These are phyloP conservation scores for Solanum paucissectum DNA, from an alignment of 257 asterid species.

Conservation along the genomic window DNA sequence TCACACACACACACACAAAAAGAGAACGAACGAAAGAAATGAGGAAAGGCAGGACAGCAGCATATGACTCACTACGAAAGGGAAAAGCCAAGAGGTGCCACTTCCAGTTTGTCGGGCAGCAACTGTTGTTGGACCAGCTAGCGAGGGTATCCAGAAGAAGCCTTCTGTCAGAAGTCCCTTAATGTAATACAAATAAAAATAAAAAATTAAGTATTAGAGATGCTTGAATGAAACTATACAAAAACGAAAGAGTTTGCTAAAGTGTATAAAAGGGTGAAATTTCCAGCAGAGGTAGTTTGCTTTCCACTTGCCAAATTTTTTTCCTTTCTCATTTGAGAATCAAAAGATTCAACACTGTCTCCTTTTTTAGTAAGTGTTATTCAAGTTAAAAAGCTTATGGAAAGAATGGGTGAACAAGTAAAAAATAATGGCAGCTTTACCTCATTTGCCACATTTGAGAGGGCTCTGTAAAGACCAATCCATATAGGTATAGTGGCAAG, in stretches of 20 bases:
- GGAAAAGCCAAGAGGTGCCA: slow-evolving; percentile 95
- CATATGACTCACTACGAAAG: slow-evolving; percentile 60
- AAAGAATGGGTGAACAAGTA: not conserved
- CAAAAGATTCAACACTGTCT: not conserved
- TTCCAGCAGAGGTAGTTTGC: not conserved
- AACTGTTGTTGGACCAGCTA: slow-evolving; percentile 90
- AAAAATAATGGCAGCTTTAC: slow-evolving; percentile 20
- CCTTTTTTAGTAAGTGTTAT: not conserved
- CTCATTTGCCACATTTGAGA: slow-evolving; percentile 97
- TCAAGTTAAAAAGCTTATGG: not conserved
- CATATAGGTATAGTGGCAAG: slow-evolving; percentile 98
- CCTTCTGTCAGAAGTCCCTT: slow-evolving; percentile 97
- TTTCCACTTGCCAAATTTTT: not conserved
- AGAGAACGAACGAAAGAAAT: not conserved
- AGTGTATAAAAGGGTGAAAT: not conserved
- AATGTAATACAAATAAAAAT: not conserved
- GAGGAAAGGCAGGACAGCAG: slow-evolving; percentile 8
- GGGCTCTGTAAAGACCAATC: slow-evolving; percentile 99
- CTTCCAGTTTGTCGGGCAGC: slow-evolving; percentile 89
- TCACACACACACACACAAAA: not conserved
- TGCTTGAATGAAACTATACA: not conserved
- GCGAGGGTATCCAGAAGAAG: slow-evolving; percentile 98
- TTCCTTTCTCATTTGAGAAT: not conserved
- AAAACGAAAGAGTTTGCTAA: not conserved
- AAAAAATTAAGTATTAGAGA: not conserved